phyloP scores from a whole-genome alignment of 257 asterid species.

The Lavandula angustifolia region DNA sequence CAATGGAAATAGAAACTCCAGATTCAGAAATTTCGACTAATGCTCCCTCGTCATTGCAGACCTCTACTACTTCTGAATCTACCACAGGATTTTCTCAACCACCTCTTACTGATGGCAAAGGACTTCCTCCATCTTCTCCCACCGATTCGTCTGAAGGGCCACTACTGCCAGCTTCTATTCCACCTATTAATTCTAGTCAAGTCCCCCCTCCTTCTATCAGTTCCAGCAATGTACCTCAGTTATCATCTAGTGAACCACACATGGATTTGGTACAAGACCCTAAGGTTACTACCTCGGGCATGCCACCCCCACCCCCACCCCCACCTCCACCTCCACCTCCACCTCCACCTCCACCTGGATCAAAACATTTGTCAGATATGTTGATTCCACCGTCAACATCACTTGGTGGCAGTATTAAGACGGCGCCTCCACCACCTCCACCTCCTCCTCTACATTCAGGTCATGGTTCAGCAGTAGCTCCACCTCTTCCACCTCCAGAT shows the following conservation, averaged over 20 bases:
- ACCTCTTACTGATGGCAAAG: slow-evolving; percentile 18
- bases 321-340: slow-evolving; percentile 40
- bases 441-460: slow-evolving; percentile 30
- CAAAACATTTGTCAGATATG: slow-evolving; percentile 31
- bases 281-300: neutral
- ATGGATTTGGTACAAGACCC: slow-evolving; percentile 13
- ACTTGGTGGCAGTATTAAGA: slow-evolving; percentile 23
- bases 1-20: slow-evolving; percentile 36
- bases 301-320: neutral
- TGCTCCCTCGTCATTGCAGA: slow-evolving; percentile 34
- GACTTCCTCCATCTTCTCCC: slow-evolving; percentile 30
- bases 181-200: slow-evolving; percentile 27
- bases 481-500: slow-evolving; percentile 35
- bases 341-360: slow-evolving; percentile 36
- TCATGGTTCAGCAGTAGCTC: slow-evolving; percentile 20
- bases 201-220: slow-evolving; percentile 27
- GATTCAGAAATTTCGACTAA: slow-evolving; percentile 33
- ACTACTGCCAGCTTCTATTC: slow-evolving; percentile 29
- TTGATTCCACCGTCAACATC: slow-evolving; percentile 37
- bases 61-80: slow-evolving; percentile 29
- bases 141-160: slow-evolving; percentile 30
- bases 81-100: slow-evolving; percentile 30
- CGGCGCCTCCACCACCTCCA: slow-evolving; percentile 45
- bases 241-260: slow-evolving; percentile 36
- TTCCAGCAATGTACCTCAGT: slow-evolving; percentile 36